Conservation (phyloP, 331 rosid genomes). For the Malus hybrid region DNA sequence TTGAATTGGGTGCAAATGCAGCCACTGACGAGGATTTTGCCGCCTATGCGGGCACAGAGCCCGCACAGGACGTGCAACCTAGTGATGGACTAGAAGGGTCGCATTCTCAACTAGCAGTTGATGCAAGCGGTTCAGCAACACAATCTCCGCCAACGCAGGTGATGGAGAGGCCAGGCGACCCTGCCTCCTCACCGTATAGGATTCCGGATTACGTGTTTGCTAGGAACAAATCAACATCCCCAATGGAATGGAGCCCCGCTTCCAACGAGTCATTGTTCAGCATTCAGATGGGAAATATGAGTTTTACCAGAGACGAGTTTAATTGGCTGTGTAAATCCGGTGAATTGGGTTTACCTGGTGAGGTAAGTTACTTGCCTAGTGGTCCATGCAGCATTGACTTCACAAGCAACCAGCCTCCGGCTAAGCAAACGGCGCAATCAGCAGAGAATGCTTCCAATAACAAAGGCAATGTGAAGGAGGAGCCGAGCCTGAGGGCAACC, state of each 20-base stretch:
- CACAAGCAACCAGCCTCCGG: constrained; percentile 21
- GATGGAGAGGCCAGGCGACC: constrained; percentile 55
- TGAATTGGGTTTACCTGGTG: constrained; percentile 45
- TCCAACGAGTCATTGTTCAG: constrained; percentile 86
- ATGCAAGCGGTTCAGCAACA: constrained; percentile 8
- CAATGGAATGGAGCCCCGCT: constrained; percentile 68
- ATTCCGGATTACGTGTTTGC: constrained; percentile 73
- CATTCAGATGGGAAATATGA: constrained; percentile 77
- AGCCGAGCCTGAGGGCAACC: not conserved
- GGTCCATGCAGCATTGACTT: constrained; percentile 17
- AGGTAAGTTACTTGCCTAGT: not conserved
- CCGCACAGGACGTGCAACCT: constrained; percentile 4
- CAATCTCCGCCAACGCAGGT: constrained; percentile 52
- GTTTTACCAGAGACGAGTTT: constrained; percentile 71
- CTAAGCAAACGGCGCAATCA: constrained; percentile 3
- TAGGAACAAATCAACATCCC: constrained; percentile 35
- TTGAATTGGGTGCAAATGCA: not conserved
- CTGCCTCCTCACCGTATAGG: constrained; percentile 17
- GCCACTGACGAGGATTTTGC: constrained; percentile 19
- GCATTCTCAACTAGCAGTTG: not conserved
- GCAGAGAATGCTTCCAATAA: not conserved
- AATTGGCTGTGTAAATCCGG: constrained; percentile 41
- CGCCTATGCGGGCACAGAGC: constrained; percentile 6
- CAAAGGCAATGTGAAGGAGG: not conserved
- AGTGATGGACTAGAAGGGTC: not conserved